Conservation (phyloP, 768 basidiomycete genomes). For the Plicaturopsis crispa region DNA sequence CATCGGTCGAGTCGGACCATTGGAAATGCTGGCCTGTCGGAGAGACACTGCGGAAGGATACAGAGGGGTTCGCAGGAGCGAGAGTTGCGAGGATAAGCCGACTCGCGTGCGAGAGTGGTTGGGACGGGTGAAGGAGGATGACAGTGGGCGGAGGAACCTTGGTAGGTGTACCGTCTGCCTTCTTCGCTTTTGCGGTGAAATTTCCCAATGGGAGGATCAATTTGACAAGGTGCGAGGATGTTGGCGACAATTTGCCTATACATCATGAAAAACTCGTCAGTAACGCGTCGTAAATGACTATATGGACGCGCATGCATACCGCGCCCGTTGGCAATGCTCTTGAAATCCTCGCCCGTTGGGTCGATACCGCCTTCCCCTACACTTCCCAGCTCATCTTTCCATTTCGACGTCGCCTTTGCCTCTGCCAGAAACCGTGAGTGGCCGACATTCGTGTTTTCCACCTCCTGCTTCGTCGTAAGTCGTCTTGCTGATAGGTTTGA, state of each 20-base stretch:
- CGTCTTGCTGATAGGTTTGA: too few species aligned
- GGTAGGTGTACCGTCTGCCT: slow-evolving; percentile 6
- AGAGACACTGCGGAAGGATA: slow-evolving; percentile 34
- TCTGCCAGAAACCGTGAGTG: slow-evolving; percentile 40
- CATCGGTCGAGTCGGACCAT: slow-evolving; percentile 58
- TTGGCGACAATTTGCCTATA: slow-evolving; percentile 53
- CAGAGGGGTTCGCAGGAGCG: too few species aligned
- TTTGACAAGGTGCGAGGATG: slow-evolving; percentile 60
- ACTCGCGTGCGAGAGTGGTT: slow-evolving; percentile 59
- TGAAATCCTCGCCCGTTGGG: background rate
- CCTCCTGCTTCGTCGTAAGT: slow-evolving; percentile 8
- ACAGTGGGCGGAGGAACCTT: slow-evolving; percentile 31
- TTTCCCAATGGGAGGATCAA: slow-evolving; percentile 44
- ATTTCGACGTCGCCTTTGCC: slow-evolving; percentile 24
- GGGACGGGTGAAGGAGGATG: slow-evolving; percentile 60
- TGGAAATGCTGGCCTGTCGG: slow-evolving; percentile 27
- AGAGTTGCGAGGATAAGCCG: slow-evolving; percentile 45
- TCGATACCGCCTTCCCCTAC: slow-evolving; percentile 15
- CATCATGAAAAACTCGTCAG: slow-evolving; percentile 14
- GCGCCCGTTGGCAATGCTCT: slow-evolving; percentile 3
- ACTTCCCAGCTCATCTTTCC: slow-evolving; percentile 25
- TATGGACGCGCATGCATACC: too few species aligned
- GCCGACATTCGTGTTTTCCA: slow-evolving; percentile 28
- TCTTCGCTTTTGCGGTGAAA: slow-evolving; percentile 3
- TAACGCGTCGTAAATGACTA: slow-evolving; percentile 14